Percentiles rank a stretch among this genome's conserved stretches.
These are phyloP conservation scores for Naumovozyma castellii DNA, from an alignment of 805 yeast species.

Conservation along the genomic window DNA sequence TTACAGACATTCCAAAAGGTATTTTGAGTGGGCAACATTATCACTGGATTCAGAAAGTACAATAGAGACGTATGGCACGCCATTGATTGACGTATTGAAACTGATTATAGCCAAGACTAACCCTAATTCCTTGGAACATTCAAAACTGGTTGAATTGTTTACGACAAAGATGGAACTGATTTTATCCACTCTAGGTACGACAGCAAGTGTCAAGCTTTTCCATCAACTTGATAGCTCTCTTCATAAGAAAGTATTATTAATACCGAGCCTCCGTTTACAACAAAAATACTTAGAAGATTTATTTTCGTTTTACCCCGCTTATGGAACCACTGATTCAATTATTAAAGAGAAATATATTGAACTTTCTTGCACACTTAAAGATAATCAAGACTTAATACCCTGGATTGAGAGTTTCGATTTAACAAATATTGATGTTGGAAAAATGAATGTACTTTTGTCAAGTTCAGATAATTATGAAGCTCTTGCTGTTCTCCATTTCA, in stretches of 20 bases:
- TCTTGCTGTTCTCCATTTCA: conserved; percentile 13
- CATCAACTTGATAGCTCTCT: conserved; percentile 14
- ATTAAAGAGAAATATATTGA: conserved; percentile 11
- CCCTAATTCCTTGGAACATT: conserved; percentile 2
- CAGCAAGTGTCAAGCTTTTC: conserved; percentile 4
- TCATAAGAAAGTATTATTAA: conserved; percentile 10
- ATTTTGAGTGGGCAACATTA: conserved; percentile 9
- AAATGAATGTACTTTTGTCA: conserved; percentile 7
- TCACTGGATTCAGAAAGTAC: conserved; percentile 3
- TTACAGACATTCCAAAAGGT: conserved; percentile 13
- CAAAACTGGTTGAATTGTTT: conserved; percentile 5
- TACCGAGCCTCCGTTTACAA: conserved; percentile 2
- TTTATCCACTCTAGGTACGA: conserved; percentile 4
- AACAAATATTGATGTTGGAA: conserved; percentile 6
- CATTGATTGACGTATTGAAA: not conserved
- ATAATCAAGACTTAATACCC: conserved; percentile 4
- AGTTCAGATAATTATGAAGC: conserved; percentile 12
- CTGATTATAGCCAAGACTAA: not conserved
- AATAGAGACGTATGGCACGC: not conserved
- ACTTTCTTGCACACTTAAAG: conserved; percentile 11
- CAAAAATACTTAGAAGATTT: conserved; percentile 15
- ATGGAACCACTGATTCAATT: not conserved
- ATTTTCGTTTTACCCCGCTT: conserved; percentile 2
- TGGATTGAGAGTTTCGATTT: conserved; percentile 15
- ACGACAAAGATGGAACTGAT: conserved; percentile 9